A percentile compares a stretch with the other conserved stretches of the same genome.
phyloP scores from a whole-genome alignment of 2,329 filamentous ascomycete species.

The Alternaria panax region DNA sequence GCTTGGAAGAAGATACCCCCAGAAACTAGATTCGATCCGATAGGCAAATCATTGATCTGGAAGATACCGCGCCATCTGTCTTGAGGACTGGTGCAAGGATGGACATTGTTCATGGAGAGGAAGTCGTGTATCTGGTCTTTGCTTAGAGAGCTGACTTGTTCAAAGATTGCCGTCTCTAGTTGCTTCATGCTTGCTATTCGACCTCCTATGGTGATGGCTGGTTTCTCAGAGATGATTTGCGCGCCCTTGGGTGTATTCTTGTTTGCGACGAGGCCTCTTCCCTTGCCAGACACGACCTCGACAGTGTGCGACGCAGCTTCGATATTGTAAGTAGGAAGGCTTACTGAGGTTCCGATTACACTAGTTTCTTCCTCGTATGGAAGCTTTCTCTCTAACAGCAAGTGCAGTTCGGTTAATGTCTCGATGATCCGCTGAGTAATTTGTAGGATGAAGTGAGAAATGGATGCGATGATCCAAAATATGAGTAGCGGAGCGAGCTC shows the following conservation, averaged over 20 bases:
- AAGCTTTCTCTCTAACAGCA: no score
- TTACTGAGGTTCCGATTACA: not conserved
- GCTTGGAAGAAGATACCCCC: constrained; percentile 47
- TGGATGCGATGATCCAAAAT: not conserved
- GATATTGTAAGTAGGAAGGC: not conserved
- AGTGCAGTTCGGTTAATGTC: not conserved
- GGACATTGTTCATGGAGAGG: not conserved
- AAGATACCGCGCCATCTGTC: constrained; percentile 6
- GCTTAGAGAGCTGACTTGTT: not conserved
- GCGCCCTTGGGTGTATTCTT: constrained; percentile 50
- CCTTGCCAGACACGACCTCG: constrained; percentile 43
- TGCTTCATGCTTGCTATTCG: constrained; percentile 28
- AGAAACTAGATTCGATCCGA: constrained; percentile 30
- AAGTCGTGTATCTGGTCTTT: not conserved
- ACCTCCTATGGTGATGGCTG: constrained; percentile 45
- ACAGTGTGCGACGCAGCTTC: constrained; percentile 20
- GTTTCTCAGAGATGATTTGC: constrained; percentile 52
- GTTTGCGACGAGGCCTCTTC: constrained; percentile 52
- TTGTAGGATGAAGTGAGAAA: not conserved
- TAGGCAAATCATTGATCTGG: constrained; percentile 44
- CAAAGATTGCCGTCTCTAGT: not conserved
- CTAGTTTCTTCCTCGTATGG: not conserved
- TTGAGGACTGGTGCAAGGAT: not conserved
- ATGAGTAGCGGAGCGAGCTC: not conserved
- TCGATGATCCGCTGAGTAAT: not conserved